A percentile compares a stretch with the other conserved stretches of the same genome.
phyloP scores from a whole-genome alignment of 495 filamentous ascomycete genomes.

The Sordaria brevicollis region DNA sequence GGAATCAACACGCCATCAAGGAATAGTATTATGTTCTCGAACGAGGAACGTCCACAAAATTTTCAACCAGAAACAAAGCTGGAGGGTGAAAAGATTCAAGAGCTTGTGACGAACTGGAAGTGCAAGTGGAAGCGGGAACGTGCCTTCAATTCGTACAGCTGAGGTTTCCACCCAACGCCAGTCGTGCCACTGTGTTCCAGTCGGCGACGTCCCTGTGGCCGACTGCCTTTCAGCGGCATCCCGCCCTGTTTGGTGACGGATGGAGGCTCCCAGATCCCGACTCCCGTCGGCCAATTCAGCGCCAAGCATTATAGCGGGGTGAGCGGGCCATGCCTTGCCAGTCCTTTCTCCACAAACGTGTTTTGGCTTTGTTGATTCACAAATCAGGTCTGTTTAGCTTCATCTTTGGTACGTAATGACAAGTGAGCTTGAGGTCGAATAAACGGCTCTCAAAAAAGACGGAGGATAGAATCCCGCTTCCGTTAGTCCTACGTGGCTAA shows the following conservation, averaged over 20 bases:
- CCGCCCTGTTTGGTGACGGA: background rate
- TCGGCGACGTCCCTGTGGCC: constrained; percentile 1
- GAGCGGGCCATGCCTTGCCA: background rate
- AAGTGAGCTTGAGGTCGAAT: background rate
- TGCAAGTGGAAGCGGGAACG: background rate
- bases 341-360: background rate
- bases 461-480: background rate
- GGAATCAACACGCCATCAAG: background rate
- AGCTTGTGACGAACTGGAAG: background rate
- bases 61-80: background rate
- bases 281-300: background rate
- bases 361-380: background rate
- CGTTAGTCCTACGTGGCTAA: too few species aligned
- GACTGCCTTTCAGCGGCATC: background rate
- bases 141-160: background rate
- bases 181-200: constrained; percentile 3
- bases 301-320: background rate
- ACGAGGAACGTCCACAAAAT: background rate
- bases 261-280: background rate
- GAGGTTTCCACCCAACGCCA: background rate
- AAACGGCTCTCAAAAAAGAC: background rate
- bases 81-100: background rate
- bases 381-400: background rate
- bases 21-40: background rate
- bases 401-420: background rate